Conservation (phyloP, 176 grass and related monocot species). For the Aegilops sharonensis region DNA sequence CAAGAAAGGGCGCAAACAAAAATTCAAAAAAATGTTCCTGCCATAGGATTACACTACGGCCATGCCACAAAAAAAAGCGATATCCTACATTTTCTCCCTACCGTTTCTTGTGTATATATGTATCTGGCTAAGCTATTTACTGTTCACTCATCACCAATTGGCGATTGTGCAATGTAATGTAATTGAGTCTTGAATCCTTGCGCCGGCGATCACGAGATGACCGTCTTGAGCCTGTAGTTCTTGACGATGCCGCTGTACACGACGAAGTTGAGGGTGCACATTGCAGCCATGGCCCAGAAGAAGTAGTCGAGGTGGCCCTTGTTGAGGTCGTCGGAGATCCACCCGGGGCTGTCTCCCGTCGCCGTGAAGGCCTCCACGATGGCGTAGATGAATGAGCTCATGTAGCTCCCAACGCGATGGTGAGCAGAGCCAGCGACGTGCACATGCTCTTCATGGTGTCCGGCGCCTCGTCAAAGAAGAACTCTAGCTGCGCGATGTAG, state of each 20-base stretch:
- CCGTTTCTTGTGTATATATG: too few relatives aligned
- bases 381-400: conserved; percentile 60
- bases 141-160: too few relatives aligned
- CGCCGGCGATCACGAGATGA: background rate
- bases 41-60: too few relatives aligned
- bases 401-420: conserved; percentile 60
- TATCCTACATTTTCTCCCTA: too few relatives aligned
- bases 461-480: conserved; percentile 65
- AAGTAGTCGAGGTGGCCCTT: conserved; percentile 72
- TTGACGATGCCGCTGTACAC: conserved; percentile 33
- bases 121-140: background rate
- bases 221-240: background rate
- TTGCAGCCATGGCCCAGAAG: conserved; percentile 51
- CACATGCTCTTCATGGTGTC: conserved; percentile 78
- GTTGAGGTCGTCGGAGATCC: conserved; percentile 77
- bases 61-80: too few relatives aligned
- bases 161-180: too few relatives aligned
- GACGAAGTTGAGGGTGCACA: conserved; percentile 61
- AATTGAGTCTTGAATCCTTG: too few relatives aligned
- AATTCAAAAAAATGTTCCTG: too few relatives aligned
- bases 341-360: conserved; percentile 31
- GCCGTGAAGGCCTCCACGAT: conserved; percentile 39
- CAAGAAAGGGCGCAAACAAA: too few relatives aligned
- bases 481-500: conserved; percentile 62
- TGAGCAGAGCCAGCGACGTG: conserved; percentile 60